Conservation (phyloP, 164 flowering plant genomes). For the Nymphaea thermarum region DNA sequence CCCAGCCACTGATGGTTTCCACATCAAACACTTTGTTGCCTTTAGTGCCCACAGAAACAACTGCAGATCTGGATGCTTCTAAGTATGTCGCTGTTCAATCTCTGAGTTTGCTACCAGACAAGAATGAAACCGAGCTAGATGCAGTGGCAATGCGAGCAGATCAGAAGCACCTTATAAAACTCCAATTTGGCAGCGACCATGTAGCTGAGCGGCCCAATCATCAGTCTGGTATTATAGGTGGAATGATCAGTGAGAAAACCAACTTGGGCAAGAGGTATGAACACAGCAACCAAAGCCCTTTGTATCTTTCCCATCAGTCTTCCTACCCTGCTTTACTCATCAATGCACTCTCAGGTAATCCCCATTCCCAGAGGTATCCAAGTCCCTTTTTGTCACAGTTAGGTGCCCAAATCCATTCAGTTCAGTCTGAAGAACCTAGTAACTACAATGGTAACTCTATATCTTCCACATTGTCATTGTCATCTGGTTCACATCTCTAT, state of each 20-base stretch:
- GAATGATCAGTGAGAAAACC: slow-evolving; percentile 5
- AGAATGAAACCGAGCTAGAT: slow-evolving; percentile 9
- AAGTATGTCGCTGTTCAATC: slow-evolving; percentile 7
- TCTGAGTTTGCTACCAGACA: slow-evolving; percentile 2
- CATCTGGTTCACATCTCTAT: slow-evolving; percentile 33
- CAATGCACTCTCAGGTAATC: slow-evolving; percentile 22
- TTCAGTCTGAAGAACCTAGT: slow-evolving; percentile 24
- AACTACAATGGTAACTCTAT: slow-evolving; percentile 23
- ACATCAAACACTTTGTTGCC: no score
- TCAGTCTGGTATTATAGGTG: not conserved
- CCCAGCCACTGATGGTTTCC: slow-evolving; percentile 18
- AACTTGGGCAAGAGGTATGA: slow-evolving; percentile 17
- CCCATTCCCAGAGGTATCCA: slow-evolving; percentile 39
- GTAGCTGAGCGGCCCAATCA: slow-evolving; percentile 16
- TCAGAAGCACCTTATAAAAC: slow-evolving; percentile 9
- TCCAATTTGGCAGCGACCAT: slow-evolving; percentile 17
- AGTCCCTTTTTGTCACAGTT: slow-evolving; percentile 22
- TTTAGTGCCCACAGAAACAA: not conserved
- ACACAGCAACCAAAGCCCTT: slow-evolving; percentile 13
- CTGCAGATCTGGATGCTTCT: slow-evolving; percentile 2
- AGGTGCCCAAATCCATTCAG: slow-evolving; percentile 20
- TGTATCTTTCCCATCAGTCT: slow-evolving; percentile 11
- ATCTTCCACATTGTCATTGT: slow-evolving; percentile 21
- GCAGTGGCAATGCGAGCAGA: slow-evolving; percentile 12
- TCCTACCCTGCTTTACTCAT: slow-evolving; percentile 20